A percentile compares a stretch with the other conserved stretches of the same genome.
These are phyloP conservation scores for Acrasis kona DNA, from an alignment of 78 protist species.

Conservation along the genomic window DNA sequence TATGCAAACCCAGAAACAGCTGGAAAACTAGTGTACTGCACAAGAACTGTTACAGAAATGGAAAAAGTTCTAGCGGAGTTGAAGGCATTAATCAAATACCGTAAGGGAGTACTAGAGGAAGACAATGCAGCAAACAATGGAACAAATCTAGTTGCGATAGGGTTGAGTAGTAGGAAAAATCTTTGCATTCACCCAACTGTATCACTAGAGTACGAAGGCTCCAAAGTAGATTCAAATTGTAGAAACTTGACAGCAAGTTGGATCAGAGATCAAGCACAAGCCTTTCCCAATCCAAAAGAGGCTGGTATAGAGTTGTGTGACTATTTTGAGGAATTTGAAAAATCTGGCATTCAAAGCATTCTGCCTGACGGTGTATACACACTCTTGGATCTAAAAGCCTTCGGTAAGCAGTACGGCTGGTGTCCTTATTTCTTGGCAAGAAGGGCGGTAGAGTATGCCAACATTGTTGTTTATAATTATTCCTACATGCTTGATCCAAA, in stretches of 20 bases:
- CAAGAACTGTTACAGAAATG: constrained; percentile 96
- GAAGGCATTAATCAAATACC: constrained; percentile 32
- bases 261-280: constrained; percentile 35
- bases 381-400: constrained; percentile 61
- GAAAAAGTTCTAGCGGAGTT: constrained; percentile 81
- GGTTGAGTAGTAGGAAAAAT: constrained; percentile 73
- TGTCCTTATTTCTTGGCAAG: constrained; percentile 94
- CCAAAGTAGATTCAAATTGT: constrained; percentile 63
- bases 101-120: constrained; percentile 27
- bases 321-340: not conserved
- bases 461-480: constrained; percentile 87
- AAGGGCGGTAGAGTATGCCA: constrained; percentile 36
- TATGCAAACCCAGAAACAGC: not conserved
- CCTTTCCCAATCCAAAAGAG: not conserved
- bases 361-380: constrained; percentile 73
- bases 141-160: constrained; percentile 25
- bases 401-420: constrained; percentile 29
- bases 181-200: constrained; percentile 68
- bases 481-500: constrained; percentile 93
- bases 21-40: constrained; percentile 83
- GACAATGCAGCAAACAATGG: constrained; percentile 10
- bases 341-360: not conserved
- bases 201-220: no score
- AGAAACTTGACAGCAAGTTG: constrained; percentile 55
- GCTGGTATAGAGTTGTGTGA: not conserved